Percentiles rank a stretch among this genome's conserved stretches.
Conservation (phyloP, 2,329 filamentous ascomycete genomes). For the Hymenoscyphus infarciens region DNA sequence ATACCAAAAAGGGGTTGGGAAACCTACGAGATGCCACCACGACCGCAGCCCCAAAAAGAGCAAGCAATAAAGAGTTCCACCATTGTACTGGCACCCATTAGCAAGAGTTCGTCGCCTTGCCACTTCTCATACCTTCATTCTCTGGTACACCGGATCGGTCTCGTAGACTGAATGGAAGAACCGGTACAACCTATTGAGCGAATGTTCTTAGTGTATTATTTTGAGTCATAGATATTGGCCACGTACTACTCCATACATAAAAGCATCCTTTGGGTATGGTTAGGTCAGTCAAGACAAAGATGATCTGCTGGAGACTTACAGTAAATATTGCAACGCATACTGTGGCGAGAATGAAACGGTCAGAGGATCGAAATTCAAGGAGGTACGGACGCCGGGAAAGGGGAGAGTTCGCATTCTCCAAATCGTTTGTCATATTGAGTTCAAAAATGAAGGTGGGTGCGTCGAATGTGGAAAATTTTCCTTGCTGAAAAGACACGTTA, state of each 20-base stretch:
- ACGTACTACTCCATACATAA: slow-evolving; percentile 8
- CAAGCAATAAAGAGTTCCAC: slow-evolving; percentile 15
- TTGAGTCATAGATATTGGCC: not conserved
- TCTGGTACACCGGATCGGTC: slow-evolving; percentile 4
- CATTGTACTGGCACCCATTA: slow-evolving; percentile 13
- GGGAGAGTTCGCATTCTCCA: not conserved
- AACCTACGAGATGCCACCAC: slow-evolving; percentile 7
- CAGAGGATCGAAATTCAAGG: slow-evolving; percentile 4
- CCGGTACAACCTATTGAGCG: not conserved
- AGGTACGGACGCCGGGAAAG: not conserved
- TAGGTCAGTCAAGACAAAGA: too few species aligned
- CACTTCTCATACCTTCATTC: not conserved
- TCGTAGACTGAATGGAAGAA: slow-evolving; percentile 6
- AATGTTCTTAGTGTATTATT: not conserved
- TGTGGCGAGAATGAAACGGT: slow-evolving; percentile 6
- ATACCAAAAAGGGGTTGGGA: not conserved
- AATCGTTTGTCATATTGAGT: not conserved
- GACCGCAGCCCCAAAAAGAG: slow-evolving; percentile 15
- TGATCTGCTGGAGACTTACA: not conserved
- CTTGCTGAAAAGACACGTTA: too few species aligned
- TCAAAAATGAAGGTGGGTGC: not conserved
- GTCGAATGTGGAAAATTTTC: too few species aligned
- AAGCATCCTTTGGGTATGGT: slow-evolving; percentile 4
- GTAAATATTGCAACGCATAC: slow-evolving; percentile 11
- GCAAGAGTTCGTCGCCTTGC: not conserved